Evolutionary conservation across 108 stramenopile species (phyloP).

Genomic region (Nitzschia sp.): DNA sequence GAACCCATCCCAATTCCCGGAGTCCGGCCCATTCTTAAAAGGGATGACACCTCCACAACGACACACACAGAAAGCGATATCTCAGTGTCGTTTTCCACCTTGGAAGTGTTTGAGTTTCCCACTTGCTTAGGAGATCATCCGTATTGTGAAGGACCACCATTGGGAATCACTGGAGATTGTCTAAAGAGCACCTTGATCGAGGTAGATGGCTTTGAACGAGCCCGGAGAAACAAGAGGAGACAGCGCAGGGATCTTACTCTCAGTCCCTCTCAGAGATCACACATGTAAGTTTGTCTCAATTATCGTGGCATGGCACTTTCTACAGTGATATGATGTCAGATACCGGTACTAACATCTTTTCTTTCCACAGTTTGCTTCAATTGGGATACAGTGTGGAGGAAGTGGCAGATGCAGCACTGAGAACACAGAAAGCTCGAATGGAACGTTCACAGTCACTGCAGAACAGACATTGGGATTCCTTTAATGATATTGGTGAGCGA

Average conservation of each 20-base stretch:
- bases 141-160: not conserved
- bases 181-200: not conserved
- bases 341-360: not conserved
- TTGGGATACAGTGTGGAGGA: not conserved
- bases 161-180: not conserved
- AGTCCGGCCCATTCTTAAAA: not conserved
- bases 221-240: not conserved
- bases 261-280: not conserved
- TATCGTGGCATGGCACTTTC: not conserved
- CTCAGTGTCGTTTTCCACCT: not conserved
- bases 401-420: not conserved
- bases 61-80: not conserved
- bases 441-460: not conserved
- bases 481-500: not conserved
- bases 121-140: not conserved
- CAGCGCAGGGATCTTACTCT: not conserved
- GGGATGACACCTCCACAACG: not conserved
- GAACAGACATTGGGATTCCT: conserved; percentile 3
- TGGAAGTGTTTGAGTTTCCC: not conserved
- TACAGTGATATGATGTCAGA: not conserved
- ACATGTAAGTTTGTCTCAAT: conserved; percentile 1
- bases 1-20: not conserved
- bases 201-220: not conserved
- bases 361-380: not conserved
- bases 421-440: not conserved